These are phyloP conservation scores for Apiospora rasikravindrae DNA, from an alignment of 2,329 filamentous ascomycete species.

Conservation along the genomic window DNA sequence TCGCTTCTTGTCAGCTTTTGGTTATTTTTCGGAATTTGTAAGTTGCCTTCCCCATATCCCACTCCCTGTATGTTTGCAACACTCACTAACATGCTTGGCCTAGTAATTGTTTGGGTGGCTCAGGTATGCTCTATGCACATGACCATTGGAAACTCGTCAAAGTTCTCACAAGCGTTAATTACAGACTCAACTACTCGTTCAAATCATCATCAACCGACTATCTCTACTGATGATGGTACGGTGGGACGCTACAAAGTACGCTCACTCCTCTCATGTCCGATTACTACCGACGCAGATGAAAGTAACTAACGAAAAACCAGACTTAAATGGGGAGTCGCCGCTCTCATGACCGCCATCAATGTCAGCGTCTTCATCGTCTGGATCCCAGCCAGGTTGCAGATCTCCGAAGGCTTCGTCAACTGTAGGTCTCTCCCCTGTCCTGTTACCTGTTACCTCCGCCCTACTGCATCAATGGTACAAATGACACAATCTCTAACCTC, in stretches of 20 bases:
- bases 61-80: background rate
- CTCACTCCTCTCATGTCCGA: too few relatives aligned
- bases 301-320: slow-evolving; percentile 30
- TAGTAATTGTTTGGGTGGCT: slow-evolving; percentile 25
- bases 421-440: slow-evolving; percentile 15
- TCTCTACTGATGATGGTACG: slow-evolving; percentile 45
- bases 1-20: slow-evolving; percentile 1
- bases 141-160: accelerated
- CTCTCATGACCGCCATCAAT: slow-evolving; percentile 47
- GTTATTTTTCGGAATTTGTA: slow-evolving; percentile 21
- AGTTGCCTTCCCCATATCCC: background rate
- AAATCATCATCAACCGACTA: slow-evolving; percentile 53
- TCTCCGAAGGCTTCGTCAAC: slow-evolving; percentile 38
- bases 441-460: background rate
- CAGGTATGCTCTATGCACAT: slow-evolving; percentile 22
- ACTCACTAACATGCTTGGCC: background rate
- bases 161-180: background rate
- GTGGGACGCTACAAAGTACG: slow-evolving; percentile 12
- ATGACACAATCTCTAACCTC: background rate
- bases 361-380: slow-evolving; percentile 51
- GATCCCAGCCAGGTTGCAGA: slow-evolving; percentile 48
- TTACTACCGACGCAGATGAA: background rate
- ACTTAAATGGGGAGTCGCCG: slow-evolving; percentile 46
- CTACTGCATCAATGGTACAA: background rate
- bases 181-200: slow-evolving; percentile 47